A percentile compares a stretch with the other conserved stretches of the same genome.
These are phyloP conservation scores for Tephrocybe sp. DNA, from an alignment of 768 basidiomycete species.

Conservation along the genomic window DNA sequence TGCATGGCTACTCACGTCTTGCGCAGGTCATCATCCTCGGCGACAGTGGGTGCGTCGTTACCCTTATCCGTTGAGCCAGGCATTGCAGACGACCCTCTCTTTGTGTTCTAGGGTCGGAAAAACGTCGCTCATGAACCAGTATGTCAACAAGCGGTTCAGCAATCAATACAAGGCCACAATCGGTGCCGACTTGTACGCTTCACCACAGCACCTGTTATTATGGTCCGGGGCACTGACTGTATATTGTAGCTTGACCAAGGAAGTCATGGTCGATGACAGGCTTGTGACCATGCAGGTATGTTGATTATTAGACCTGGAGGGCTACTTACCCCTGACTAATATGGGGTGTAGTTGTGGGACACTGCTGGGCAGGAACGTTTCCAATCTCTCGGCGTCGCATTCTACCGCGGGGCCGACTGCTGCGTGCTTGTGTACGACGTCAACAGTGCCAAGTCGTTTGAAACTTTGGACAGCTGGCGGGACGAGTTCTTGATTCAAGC, in stretches of 20 bases:
- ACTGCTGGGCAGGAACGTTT: conserved; percentile 99
- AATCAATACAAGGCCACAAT: conserved; percentile 99
- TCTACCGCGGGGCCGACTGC: conserved; percentile 98
- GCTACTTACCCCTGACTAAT: conserved; percentile 5
- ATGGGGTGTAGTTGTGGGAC: conserved; percentile 85
- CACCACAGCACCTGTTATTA: conserved; percentile 11
- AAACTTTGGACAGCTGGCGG: conserved; percentile 98
- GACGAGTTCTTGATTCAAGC: conserved; percentile 99
- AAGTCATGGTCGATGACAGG: conserved; percentile 97
- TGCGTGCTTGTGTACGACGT: conserved; percentile 99
- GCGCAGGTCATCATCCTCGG: conserved; percentile 98
- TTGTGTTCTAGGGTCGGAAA: conserved; percentile 78
- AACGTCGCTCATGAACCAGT: conserved; percentile 99
- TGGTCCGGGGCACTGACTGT: conserved; percentile 20
- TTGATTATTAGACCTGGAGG: not conserved
- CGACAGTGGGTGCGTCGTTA: conserved; percentile 81
- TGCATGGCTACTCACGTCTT: too few species aligned
- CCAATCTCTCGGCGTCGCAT: conserved; percentile 98
- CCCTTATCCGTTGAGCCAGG: conserved; percentile 16
- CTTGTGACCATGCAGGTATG: conserved; percentile 97
- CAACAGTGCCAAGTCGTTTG: conserved; percentile 97
- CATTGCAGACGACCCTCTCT: not conserved
- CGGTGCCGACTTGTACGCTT: conserved; percentile 89
- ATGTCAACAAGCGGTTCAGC: conserved; percentile 99
- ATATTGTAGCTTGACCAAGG: conserved; percentile 83